phyloP scores from a whole-genome alignment of 2,329 filamentous ascomycete genomes.

The Fusarium sacchari region DNA sequence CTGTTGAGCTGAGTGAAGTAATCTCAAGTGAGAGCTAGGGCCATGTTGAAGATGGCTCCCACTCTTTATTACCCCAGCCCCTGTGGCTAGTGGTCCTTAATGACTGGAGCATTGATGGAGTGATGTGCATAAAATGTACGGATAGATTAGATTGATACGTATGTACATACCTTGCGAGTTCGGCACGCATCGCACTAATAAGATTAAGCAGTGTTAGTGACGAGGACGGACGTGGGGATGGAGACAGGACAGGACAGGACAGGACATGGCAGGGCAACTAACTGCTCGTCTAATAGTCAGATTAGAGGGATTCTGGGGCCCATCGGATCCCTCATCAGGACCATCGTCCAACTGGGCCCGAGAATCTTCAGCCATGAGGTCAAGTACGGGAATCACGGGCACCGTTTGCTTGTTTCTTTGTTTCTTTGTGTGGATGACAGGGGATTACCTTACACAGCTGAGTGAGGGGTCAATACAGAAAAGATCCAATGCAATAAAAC shows the following conservation, averaged over 20 bases:
- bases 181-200: slow-evolving; percentile 49
- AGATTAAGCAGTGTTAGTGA: slow-evolving; percentile 34
- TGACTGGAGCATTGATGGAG: neutral
- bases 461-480: slow-evolving; percentile 5
- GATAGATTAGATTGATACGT: slow-evolving; percentile 27
- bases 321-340: slow-evolving; percentile 38
- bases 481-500: neutral
- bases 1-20: neutral
- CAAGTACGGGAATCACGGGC: slow-evolving; percentile 12
- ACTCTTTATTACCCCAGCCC: neutral
- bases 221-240: neutral
- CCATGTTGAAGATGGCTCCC: neutral
- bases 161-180: slow-evolving; percentile 46
- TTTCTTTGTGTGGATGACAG: neutral
- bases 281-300: slow-evolving; percentile 41
- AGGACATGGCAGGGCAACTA: slow-evolving; percentile 16
- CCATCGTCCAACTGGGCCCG: slow-evolving; percentile 31
- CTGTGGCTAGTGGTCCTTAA: neutral
- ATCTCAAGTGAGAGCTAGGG: neutral
- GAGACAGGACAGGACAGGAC: neutral
- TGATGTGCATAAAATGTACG: slow-evolving; percentile 1
- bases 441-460: neutral
- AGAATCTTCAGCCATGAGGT: slow-evolving; percentile 28
- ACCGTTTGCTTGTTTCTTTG: neutral
- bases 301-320: slow-evolving; percentile 31